Evolutionary conservation across 2,329 filamentous ascomycete species (phyloP).

Genomic region (Ophiosphaerella narmari): DNA sequence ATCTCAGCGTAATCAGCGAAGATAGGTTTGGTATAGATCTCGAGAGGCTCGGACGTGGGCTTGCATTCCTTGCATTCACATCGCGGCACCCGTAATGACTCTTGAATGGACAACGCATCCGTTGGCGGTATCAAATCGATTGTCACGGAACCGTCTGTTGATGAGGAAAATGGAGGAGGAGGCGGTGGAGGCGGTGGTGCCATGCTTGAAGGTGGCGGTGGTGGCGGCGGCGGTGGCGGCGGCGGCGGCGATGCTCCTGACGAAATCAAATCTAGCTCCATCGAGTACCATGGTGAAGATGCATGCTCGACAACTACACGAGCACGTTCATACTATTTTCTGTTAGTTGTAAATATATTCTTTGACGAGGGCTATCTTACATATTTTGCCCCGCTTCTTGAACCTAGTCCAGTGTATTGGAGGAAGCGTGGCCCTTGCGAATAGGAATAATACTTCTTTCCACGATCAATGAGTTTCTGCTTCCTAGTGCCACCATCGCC

Average conservation of each 20-base stretch:
- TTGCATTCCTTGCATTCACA: conserved; percentile 5
- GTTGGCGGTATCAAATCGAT: not conserved
- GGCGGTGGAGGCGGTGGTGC: not conserved
- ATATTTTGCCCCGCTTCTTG: not conserved
- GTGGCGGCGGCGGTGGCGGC: no score
- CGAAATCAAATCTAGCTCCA: no score
- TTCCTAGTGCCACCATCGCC: not conserved
- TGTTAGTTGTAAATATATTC: not conserved
- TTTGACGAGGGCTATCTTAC: not conserved
- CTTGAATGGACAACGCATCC: not conserved
- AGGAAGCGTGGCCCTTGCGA: conserved; percentile 1
- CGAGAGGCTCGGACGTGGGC: not conserved
- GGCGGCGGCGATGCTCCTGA: no score
- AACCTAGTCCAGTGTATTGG: conserved; percentile 2
- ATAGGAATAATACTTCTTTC: conserved; percentile 4
- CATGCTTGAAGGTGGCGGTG: not conserved
- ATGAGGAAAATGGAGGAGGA: no score
- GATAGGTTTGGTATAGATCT: not conserved
- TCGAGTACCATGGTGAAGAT: not conserved
- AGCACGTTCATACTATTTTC: not conserved
- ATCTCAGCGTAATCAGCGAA: not conserved
- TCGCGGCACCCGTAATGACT: not conserved
- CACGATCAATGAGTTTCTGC: not conserved
- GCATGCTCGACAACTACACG: conserved; percentile 2
- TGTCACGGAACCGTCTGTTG: not conserved